phyloP scores from a whole-genome alignment of 108 stramenopile species.

The Fistulifera pelliculosa region DNA sequence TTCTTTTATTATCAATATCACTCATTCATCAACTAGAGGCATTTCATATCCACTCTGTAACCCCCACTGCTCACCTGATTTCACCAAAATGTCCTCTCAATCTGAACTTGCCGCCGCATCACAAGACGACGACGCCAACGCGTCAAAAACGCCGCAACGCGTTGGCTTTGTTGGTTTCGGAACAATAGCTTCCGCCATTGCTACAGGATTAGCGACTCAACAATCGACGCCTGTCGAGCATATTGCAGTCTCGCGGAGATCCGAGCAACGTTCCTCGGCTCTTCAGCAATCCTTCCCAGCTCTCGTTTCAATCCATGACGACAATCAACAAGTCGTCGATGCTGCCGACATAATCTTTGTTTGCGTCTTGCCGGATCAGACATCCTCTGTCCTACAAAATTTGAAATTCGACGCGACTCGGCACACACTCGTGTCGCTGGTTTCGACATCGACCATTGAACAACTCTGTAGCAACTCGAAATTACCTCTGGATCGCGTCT shows the following conservation, averaged over 20 bases:
- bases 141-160: not conserved
- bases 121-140: not conserved
- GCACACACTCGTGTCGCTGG: constrained; percentile 69
- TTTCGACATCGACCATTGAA: constrained; percentile 13
- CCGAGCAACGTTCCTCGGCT: constrained; percentile 35
- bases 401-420: constrained; percentile 38
- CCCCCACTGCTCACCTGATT: no score
- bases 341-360: constrained; percentile 63
- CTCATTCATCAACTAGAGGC: no score
- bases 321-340: constrained; percentile 61
- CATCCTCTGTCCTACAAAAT: constrained; percentile 32
- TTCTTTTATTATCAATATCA: no score
- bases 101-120: no score
- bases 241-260: constrained; percentile 51
- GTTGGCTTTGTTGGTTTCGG: constrained; percentile 79
- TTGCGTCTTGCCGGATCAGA: constrained; percentile 58
- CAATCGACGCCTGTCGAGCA: constrained; percentile 13
- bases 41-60: no score
- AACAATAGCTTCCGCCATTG: constrained; percentile 72
- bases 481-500: constrained; percentile 25
- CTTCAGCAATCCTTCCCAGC: constrained; percentile 31
- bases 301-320: constrained; percentile 42
- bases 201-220: constrained; percentile 42
- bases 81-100: no score
- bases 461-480: constrained; percentile 4